Evolutionary conservation across 495 filamentous ascomycete genomes (phyloP).

Genomic region (Chaetomidium leptoderma): DNA sequence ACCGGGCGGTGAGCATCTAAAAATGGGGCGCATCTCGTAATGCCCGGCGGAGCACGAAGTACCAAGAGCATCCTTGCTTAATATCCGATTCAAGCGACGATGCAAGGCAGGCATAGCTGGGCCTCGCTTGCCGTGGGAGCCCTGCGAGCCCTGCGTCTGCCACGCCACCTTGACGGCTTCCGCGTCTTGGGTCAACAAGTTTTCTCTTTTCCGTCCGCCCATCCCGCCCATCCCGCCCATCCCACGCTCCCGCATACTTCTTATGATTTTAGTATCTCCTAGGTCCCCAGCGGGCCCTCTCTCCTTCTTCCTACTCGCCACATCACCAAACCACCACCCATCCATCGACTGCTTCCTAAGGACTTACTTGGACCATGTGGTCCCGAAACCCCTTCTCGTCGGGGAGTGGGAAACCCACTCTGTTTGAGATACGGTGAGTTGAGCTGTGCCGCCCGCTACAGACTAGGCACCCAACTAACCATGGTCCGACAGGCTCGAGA

Average conservation of each 20-base stretch:
- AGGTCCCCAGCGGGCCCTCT: conserved; percentile 10
- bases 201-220: neutral
- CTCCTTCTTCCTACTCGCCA: conserved; percentile 1
- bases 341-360: neutral
- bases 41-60: conserved; percentile 7
- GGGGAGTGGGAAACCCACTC: conserved; percentile 40
- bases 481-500: conserved; percentile 56
- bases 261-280: conserved; percentile 3
- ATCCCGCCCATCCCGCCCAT: neutral
- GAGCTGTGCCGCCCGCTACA: neutral
- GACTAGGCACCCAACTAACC: no score
- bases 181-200: conserved; percentile 1
- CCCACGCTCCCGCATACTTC: neutral
- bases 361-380: conserved; percentile 35
- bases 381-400: conserved; percentile 49
- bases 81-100: conserved; percentile 8
- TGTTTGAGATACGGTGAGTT: conserved; percentile 54
- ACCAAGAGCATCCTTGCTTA: neutral
- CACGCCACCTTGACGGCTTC: conserved; percentile 13
- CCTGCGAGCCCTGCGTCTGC: conserved; percentile 7
- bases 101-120: conserved; percentile 11
- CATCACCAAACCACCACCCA: neutral
- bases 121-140: conserved; percentile 9
- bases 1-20: conserved; percentile 2
- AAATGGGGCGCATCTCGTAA: conserved; percentile 10